Evolutionary conservation across 1,139 yeast genomes (phyloP).

Genomic region (Pichia sp.): DNA sequence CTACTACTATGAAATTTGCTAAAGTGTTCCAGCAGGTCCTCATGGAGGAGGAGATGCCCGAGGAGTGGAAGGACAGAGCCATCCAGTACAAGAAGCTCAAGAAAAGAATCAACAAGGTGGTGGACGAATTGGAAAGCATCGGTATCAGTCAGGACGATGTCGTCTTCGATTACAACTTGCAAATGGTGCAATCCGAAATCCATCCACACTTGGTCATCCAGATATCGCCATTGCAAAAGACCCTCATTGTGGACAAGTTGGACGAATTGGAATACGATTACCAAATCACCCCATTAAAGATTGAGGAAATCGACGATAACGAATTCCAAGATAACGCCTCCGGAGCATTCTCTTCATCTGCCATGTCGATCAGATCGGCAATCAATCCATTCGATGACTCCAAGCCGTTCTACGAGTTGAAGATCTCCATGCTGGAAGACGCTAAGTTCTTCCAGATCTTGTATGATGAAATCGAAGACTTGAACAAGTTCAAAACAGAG

Average conservation of each 20-base stretch:
- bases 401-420: constrained; percentile 27
- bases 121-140: constrained; percentile 51
- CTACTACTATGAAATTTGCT: constrained; percentile 58
- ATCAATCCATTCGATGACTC: constrained; percentile 28
- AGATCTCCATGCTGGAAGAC: constrained; percentile 38
- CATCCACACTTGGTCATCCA: constrained; percentile 24
- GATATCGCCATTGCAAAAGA: constrained; percentile 23
- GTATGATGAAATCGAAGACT: constrained; percentile 51
- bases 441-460: constrained; percentile 57
- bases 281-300: constrained; percentile 26
- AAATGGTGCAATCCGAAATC: constrained; percentile 19
- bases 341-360: background rate
- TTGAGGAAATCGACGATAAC: constrained; percentile 28
- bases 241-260: constrained; percentile 23
- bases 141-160: constrained; percentile 50
- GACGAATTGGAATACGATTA: constrained; percentile 24
- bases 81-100: constrained; percentile 71
- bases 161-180: constrained; percentile 24
- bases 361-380: constrained; percentile 14
- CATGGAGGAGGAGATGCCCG: constrained; percentile 60
- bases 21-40: constrained; percentile 65
- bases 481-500: constrained; percentile 44
- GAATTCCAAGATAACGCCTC: background rate
- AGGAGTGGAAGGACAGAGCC: constrained; percentile 67
- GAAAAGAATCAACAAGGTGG: constrained; percentile 63